phyloP scores from a whole-genome alignment of 73 alveolate genomes.

The Symbiodinium natans region DNA sequence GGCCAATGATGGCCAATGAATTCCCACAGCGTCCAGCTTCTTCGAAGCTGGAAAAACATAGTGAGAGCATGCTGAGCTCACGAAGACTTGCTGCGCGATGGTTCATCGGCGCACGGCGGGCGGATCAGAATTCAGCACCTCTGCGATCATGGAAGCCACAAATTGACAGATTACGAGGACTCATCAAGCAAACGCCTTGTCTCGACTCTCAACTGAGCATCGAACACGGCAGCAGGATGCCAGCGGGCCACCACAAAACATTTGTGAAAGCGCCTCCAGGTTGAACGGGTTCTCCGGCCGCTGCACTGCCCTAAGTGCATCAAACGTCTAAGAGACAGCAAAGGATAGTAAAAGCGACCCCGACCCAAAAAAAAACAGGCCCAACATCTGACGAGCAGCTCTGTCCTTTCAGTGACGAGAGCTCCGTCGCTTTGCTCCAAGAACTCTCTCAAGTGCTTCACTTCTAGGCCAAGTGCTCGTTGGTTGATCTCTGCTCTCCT shows the following conservation, averaged over 20 bases:
- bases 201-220: neutral
- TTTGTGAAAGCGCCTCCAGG: slow-evolving; percentile 54
- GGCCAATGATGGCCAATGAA: neutral
- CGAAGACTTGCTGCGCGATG: neutral
- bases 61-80: neutral
- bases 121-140: slow-evolving; percentile 3
- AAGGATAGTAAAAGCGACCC: neutral
- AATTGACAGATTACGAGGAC: neutral
- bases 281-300: slow-evolving; percentile 16
- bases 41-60: slow-evolving; percentile 46
- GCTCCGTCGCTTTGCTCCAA: slow-evolving; percentile 54
- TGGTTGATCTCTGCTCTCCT: slow-evolving; percentile 21
- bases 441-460: slow-evolving; percentile 36
- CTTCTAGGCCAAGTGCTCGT: slow-evolving; percentile 28
- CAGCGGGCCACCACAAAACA: slow-evolving; percentile 76
- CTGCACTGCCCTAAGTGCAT: neutral
- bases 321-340: neutral
- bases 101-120: neutral
- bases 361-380: neutral
- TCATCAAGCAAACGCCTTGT: neutral
- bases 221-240: slow-evolving; percentile 59
- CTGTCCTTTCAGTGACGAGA: slow-evolving; percentile 38
- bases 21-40: slow-evolving; percentile 21
- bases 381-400: neutral
- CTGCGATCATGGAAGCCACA: neutral